phyloP scores from a whole-genome alignment of 2,329 filamentous ascomycete species.

The Botryosphaeria agaves region DNA sequence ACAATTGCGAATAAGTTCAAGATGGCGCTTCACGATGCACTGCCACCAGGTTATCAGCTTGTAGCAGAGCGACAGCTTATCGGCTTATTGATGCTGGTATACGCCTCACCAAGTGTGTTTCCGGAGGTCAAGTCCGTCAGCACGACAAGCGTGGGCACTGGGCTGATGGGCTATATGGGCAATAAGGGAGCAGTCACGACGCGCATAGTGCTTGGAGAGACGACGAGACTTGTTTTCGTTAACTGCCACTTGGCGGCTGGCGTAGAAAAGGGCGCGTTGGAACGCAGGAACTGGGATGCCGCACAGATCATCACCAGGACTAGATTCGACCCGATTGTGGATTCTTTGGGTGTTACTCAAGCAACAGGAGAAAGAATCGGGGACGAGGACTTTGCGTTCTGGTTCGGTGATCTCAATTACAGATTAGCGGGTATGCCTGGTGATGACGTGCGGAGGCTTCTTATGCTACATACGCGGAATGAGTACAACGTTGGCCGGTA shows the following conservation, averaged over 20 bases:
- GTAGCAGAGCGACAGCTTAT: conserved; percentile 73
- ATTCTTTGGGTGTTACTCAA: conserved; percentile 43
- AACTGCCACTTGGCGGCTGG: conserved; percentile 88
- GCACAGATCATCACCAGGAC: conserved; percentile 60
- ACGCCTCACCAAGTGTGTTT: conserved; percentile 61
- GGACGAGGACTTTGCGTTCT: conserved; percentile 86
- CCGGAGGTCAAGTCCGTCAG: conserved; percentile 66
- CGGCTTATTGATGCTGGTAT: conserved; percentile 69
- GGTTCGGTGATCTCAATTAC: conserved; percentile 95
- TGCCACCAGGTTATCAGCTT: conserved; percentile 62
- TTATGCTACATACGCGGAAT: conserved; percentile 67
- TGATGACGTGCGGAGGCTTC: conserved; percentile 70
- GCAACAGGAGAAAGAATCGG: conserved; percentile 51
- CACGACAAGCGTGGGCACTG: conserved; percentile 71
- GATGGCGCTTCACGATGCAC: conserved; percentile 49
- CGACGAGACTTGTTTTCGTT: conserved; percentile 74
- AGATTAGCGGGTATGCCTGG: conserved; percentile 75
- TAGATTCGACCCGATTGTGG: conserved; percentile 57
- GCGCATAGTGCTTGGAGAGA: conserved; percentile 72
- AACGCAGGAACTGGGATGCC: conserved; percentile 81
- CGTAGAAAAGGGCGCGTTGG: conserved; percentile 56
- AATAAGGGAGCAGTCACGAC: conserved; percentile 87
- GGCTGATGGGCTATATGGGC: conserved; percentile 80
- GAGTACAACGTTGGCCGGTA: conserved; percentile 44
- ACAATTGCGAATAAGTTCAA: conserved; percentile 64